Conservation (phyloP, 495 filamentous ascomycete species). For the Penicillium taxi region DNA sequence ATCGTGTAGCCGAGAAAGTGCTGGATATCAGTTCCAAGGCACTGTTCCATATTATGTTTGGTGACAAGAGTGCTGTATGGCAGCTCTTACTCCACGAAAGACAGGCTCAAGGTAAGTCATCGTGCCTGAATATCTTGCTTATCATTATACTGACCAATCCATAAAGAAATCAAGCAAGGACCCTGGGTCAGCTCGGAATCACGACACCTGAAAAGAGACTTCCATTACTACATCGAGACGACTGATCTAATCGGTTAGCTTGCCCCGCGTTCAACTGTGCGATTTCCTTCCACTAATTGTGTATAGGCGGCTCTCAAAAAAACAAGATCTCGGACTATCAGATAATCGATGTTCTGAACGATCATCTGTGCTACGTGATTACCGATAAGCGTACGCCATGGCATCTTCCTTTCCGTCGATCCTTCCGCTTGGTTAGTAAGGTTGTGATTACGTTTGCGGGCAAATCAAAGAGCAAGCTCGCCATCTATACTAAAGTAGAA, state of each 20-base stretch:
- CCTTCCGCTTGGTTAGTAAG: constrained; percentile 81
- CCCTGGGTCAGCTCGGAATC: constrained; percentile 70
- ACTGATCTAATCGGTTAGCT: constrained; percentile 54
- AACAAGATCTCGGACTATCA: constrained; percentile 70
- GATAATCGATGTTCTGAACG: constrained; percentile 83
- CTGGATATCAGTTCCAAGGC: constrained; percentile 88
- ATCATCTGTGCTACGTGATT: constrained; percentile 92
- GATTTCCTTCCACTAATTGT: not conserved
- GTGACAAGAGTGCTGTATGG: constrained; percentile 90
- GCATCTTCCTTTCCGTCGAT: constrained; percentile 74
- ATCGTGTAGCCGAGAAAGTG: constrained; percentile 59
- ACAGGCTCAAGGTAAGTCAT: constrained; percentile 53
- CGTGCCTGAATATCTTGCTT: not conserved
- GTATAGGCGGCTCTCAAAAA: constrained; percentile 40
- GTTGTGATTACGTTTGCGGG: constrained; percentile 88
- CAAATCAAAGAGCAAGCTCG: constrained; percentile 86
- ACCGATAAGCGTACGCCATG: constrained; percentile 82
- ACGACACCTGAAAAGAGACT: constrained; percentile 63
- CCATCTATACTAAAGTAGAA: constrained; percentile 77
- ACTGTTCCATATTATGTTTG: constrained; percentile 91
- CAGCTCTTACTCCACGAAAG: constrained; percentile 84
- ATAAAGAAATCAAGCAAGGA: constrained; percentile 62
- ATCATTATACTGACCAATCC: constrained; percentile 11
- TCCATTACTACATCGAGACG: constrained; percentile 69
- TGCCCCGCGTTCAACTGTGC: not conserved